A percentile compares a stretch with the other conserved stretches of the same genome.
Conservation (phyloP, 1,139 yeast species). For the Geotrichum cucujoidarum region DNA sequence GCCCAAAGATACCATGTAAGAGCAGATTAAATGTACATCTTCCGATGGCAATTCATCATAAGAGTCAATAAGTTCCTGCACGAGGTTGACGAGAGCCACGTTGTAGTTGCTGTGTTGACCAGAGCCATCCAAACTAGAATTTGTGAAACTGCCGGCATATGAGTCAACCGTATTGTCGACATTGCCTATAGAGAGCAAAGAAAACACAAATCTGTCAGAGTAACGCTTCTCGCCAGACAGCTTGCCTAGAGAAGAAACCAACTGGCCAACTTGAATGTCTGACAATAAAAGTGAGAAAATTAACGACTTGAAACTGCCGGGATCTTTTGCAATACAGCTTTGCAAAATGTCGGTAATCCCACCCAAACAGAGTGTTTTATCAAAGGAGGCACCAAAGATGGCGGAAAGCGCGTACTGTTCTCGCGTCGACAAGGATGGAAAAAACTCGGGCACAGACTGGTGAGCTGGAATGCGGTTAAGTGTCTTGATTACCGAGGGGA, state of each 20-base stretch:
- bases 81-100: not conserved
- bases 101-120: not conserved
- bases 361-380: constrained; percentile 11
- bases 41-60: constrained; percentile 3
- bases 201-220: constrained; percentile 9
- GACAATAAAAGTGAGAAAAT: constrained; percentile 5
- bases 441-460: constrained; percentile 13
- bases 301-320: constrained; percentile 5
- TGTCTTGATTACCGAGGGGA: constrained; percentile 12
- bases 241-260: not conserved
- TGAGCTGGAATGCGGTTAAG: constrained; percentile 8
- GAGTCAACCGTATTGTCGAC: not conserved
- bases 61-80: not conserved
- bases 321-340: constrained; percentile 1
- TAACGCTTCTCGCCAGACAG: constrained; percentile 4
- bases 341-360: constrained; percentile 13
- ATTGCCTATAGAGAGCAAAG: constrained; percentile 1
- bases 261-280: constrained; percentile 4
- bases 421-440: constrained; percentile 5
- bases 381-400: constrained; percentile 13
- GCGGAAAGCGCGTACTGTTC: constrained; percentile 17
- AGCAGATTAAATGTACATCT: constrained; percentile 12
- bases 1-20: constrained; percentile 13
- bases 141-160: not conserved
- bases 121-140: not conserved